phyloP scores from a whole-genome alignment of 257 asterid species.

The Echites panduratus region DNA sequence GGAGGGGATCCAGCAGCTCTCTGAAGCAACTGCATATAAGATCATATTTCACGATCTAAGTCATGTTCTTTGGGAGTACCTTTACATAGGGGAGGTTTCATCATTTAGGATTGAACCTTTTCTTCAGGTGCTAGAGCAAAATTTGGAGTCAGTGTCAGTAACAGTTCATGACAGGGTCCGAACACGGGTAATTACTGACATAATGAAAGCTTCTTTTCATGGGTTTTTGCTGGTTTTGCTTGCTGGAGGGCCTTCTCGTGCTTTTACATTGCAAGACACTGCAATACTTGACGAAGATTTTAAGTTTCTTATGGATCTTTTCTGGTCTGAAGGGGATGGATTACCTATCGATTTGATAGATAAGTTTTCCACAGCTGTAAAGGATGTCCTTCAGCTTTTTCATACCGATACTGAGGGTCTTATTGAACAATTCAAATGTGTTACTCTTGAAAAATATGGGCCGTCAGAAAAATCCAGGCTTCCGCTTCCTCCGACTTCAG shows the following conservation, averaged over 20 bases:
- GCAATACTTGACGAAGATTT: slow-evolving; percentile 60
- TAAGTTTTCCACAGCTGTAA: slow-evolving; percentile 39
- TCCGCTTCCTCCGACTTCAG: slow-evolving; percentile 69
- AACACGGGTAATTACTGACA: slow-evolving; percentile 72
- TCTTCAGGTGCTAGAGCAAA: slow-evolving; percentile 72
- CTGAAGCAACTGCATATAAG: slow-evolving; percentile 71
- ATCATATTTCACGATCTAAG: slow-evolving; percentile 63
- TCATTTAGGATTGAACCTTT: slow-evolving; percentile 83
- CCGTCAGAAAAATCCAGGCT: slow-evolving; percentile 39
- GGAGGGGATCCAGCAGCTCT: slow-evolving; percentile 74
- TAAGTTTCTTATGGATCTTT: slow-evolving; percentile 60
- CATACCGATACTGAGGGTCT: slow-evolving; percentile 45
- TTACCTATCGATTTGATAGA: slow-evolving; percentile 77
- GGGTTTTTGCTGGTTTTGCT: slow-evolving; percentile 78
- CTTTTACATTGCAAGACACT: slow-evolving; percentile 50
- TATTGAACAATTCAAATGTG: slow-evolving; percentile 42
- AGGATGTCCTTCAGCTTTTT: slow-evolving; percentile 51
- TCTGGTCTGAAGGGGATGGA: slow-evolving; percentile 96
- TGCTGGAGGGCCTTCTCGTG: slow-evolving; percentile 73
- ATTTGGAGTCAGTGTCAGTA: slow-evolving; percentile 59
- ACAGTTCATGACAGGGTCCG: slow-evolving; percentile 79
- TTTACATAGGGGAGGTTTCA: slow-evolving; percentile 58
- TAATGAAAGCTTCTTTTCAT: slow-evolving; percentile 85
- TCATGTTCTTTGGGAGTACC: slow-evolving; percentile 51
- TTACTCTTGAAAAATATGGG: slow-evolving; percentile 27